Conservation (phyloP, 2,329 filamentous ascomycete species). For the Rutstroemia sp. region DNA sequence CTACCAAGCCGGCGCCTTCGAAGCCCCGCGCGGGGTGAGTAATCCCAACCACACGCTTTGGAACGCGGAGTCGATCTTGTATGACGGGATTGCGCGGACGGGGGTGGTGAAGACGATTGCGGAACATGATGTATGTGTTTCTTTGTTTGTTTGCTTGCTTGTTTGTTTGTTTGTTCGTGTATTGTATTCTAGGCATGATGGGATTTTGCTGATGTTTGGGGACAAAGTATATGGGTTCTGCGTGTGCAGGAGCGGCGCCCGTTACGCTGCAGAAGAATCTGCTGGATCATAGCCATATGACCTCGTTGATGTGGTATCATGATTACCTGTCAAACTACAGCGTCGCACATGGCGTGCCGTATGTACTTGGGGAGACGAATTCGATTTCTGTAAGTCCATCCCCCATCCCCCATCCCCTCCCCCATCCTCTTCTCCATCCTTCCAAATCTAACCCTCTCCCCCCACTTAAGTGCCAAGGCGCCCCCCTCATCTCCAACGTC, state of each 20-base stretch:
- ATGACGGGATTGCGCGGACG: too few relatives aligned
- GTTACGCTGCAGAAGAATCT: not conserved
- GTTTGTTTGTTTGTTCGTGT: not conserved
- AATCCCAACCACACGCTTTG: not conserved
- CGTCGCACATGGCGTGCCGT: not conserved
- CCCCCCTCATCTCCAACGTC: slow-evolving; percentile 10
- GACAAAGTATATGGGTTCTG: not conserved
- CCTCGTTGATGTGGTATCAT: not conserved
- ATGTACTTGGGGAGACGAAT: slow-evolving; percentile 7
- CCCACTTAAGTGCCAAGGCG: slow-evolving; percentile 6
- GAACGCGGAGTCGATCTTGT: not conserved
- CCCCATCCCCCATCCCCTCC: too few relatives aligned
- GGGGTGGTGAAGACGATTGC: not conserved
- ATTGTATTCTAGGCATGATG: too few relatives aligned
- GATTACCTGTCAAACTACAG: not conserved
- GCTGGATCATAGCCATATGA: not conserved
- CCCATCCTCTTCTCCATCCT: too few relatives aligned
- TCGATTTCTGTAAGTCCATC: slow-evolving; percentile 5
- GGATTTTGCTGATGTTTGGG: not conserved
- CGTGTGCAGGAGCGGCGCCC: not conserved
- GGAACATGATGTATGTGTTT: not conserved
- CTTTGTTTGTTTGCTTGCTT: too few relatives aligned
- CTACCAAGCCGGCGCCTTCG: not conserved
- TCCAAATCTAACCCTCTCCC: too few relatives aligned
- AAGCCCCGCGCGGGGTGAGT: not conserved